Percentiles rank a stretch among this genome's conserved stretches.
phyloP scores from a whole-genome alignment of 805 yeast genomes.

The Yarrowia deformans region DNA sequence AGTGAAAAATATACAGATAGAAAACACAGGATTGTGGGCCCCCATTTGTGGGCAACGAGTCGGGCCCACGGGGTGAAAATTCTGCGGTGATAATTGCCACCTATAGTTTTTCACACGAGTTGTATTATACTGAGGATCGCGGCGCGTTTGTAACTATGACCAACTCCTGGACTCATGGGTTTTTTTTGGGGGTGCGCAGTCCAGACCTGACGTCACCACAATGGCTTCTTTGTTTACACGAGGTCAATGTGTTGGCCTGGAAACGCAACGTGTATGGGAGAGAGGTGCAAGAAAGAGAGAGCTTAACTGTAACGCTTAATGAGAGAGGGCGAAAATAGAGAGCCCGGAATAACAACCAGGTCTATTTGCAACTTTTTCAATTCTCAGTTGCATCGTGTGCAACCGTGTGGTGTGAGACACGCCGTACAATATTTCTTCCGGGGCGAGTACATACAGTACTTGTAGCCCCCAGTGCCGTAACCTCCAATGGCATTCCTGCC shows the following conservation, averaged over 20 bases:
- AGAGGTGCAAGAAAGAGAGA: background rate
- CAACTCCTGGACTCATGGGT: background rate
- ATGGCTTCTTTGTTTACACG: slow-evolving; percentile 30
- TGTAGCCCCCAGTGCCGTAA: background rate
- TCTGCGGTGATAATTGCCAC: background rate
- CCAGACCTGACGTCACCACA: slow-evolving; percentile 33
- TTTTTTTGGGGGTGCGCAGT: background rate
- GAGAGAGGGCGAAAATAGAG: slow-evolving; percentile 2
- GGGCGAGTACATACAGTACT: too few relatives aligned
- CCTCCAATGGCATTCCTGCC: too few relatives aligned
- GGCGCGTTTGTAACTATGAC: slow-evolving; percentile 12
- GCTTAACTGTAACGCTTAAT: background rate
- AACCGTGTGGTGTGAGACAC: background rate
- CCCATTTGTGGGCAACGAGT: too few relatives aligned
- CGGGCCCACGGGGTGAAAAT: too few relatives aligned
- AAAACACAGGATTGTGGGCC: too few relatives aligned
- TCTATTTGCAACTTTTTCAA: background rate
- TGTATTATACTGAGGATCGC: background rate
- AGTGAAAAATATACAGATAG: too few relatives aligned
- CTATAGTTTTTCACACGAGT: background rate
- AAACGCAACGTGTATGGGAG: slow-evolving; percentile 27
- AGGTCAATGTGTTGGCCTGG: slow-evolving; percentile 37
- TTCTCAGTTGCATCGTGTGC: background rate
- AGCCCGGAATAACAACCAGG: slow-evolving; percentile 21
- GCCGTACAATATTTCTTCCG: too few relatives aligned